Base-by-base conservation (phyloP, 73 alveolate species). In the Symbiodinium pilosum region DNA sequence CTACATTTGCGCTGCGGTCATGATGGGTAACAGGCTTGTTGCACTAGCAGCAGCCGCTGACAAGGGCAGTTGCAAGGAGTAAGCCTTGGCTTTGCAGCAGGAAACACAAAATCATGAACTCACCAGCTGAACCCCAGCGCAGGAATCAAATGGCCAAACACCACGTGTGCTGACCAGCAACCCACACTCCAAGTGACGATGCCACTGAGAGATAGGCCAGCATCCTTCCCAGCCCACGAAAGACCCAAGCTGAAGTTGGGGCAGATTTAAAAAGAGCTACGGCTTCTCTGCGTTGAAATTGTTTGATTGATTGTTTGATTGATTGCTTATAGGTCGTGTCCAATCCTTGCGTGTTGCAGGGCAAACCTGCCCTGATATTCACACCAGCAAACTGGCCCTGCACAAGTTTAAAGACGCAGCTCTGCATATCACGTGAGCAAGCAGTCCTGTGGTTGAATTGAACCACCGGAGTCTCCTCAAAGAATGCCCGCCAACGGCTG, bases 401-500 rank as follows among this genome's bases (percentile, higher is more conserved):
- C 26, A 30, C 73, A 54, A 54, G 73, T n/a, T n/a, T n/a, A n/a
- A n/a, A n/a, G n/a, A n/a, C n/a, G n/a, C 28, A 26, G 26, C 34
- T n/a, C 28, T 54, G 2, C 24, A 54, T 26, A 54, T 54, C n/a
- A 21, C 26, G 4, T 21, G 42, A 4, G 81, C 83, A 7, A 8
- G 93, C 21, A 56, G 83, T 99, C 84, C 99, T 59, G 93, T 99
- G 99, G 88, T 87, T 93, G 59, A 99, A 99, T 86, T 99, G 99
- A 30, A 99, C 99, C 41, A 99, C 99, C 1, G 99, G 99, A 40
- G 99, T 99, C 91, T 99, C 99, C 98, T 99, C 99, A 39, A 99
- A 99, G 85, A 99, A 32, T 69, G 88, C 85, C 75, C 99, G 56
- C 99, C 99, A 47, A 99, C 94, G 59, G 47, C 26, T 41, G 21